A percentile compares a stretch with the other conserved stretches of the same genome.
Evolutionary conservation across 495 filamentous ascomycete genomes (phyloP).

Genomic region (Cercophora samala): DNA sequence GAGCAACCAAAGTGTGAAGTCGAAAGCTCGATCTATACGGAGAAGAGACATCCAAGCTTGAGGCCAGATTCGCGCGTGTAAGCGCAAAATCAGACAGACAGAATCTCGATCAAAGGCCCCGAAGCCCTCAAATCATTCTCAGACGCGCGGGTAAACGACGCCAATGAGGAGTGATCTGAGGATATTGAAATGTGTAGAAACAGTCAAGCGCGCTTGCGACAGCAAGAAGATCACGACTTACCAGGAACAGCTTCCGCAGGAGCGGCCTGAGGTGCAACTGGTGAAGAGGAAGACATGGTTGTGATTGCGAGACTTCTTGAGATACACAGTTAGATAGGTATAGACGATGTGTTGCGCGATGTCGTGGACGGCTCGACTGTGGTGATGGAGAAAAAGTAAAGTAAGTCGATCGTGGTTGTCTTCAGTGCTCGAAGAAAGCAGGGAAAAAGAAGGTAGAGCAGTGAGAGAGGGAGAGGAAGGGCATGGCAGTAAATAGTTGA

Average conservation of each 20-base stretch:
- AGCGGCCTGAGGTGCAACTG: not conserved
- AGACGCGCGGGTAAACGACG: not conserved
- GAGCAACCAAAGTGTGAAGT: not conserved
- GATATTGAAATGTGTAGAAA: not conserved
- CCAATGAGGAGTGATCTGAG: not conserved
- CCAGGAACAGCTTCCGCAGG: not conserved
- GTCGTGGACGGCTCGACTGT: not conserved
- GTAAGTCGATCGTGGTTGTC: not conserved
- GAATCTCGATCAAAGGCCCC: not conserved
- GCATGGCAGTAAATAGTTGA: not conserved
- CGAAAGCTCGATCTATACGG: not conserved
- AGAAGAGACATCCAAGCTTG: not conserved
- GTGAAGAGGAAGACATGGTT: not conserved
- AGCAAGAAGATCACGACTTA: not conserved
- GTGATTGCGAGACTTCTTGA: not conserved
- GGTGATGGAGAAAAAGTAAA: not conserved
- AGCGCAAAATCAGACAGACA: not conserved
- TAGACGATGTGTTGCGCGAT: not conserved
- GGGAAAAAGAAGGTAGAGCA: not conserved
- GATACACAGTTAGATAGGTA: not conserved
- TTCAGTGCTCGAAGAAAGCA: not conserved
- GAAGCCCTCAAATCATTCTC: not conserved
- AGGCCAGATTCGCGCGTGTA: not conserved
- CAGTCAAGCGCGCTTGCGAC: not conserved
- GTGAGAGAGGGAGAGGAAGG: not conserved